A percentile compares a stretch with the other conserved stretches of the same genome.
Conservation (phyloP, 2,329 filamentous ascomycete species). For the Passalora sequoiae region DNA sequence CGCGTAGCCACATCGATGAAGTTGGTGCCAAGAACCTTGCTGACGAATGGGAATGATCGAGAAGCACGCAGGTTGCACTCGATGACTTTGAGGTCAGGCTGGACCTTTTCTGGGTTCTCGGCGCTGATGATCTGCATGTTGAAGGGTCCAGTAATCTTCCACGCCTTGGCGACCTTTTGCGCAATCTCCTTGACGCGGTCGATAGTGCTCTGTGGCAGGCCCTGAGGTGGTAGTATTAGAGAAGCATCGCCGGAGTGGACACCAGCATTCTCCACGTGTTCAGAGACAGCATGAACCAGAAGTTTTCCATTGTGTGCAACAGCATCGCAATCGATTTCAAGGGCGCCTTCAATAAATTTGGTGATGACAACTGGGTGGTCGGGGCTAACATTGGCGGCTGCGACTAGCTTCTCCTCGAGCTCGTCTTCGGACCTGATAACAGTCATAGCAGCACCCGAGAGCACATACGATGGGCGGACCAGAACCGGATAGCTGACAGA, state of each 20-base stretch:
- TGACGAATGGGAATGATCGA: constrained; percentile 96
- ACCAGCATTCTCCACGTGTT: constrained; percentile 95
- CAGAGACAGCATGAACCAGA: constrained; percentile 83
- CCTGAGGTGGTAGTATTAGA: constrained; percentile 79
- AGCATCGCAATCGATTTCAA: constrained; percentile 95
- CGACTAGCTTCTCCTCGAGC: constrained; percentile 89
- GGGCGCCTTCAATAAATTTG: constrained; percentile 94
- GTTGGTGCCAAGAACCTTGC: constrained; percentile 92
- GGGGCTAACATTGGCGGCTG: constrained; percentile 82
- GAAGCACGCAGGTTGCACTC: constrained; percentile 97
- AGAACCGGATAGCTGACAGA: constrained; percentile 89
- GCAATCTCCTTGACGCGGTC: constrained; percentile 91
- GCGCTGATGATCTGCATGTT: constrained; percentile 99
- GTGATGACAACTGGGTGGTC: constrained; percentile 98
- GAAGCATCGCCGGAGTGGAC: constrained; percentile 98
- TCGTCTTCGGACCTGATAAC: constrained; percentile 85
- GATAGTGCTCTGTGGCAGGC: constrained; percentile 71
- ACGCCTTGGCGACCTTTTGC: constrained; percentile 91
- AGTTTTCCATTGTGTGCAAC: constrained; percentile 83
- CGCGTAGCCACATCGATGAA: constrained; percentile 95
- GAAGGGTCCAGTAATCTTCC: constrained; percentile 96
- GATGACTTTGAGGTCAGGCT: constrained; percentile 84
- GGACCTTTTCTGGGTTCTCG: constrained; percentile 66
- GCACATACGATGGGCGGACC: constrained; percentile 89
- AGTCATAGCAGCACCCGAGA: constrained; percentile 97